Conservation (phyloP, 1,139 yeast genomes). For the Protomyces pachydermus region DNA sequence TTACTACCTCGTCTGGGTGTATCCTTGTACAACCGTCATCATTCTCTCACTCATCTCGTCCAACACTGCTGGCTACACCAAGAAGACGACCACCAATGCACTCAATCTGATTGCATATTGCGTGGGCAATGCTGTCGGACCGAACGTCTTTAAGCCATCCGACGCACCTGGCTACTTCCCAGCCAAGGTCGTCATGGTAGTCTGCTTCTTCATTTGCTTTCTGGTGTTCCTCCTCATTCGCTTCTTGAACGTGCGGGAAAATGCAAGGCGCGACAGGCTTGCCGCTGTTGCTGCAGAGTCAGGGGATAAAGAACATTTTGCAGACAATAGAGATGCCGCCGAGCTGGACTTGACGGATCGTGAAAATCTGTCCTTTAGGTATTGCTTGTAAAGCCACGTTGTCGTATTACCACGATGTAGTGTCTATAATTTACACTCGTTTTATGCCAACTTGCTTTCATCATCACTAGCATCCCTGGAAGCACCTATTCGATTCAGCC, state of each 20-base stretch:
- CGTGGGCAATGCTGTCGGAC: constrained; percentile 65
- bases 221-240: constrained; percentile 38
- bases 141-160: constrained; percentile 55
- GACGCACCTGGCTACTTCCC: constrained; percentile 53
- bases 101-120: constrained; percentile 58
- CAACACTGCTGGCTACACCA: constrained; percentile 68
- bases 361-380: constrained; percentile 59
- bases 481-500: not conserved
- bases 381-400: constrained; percentile 33
- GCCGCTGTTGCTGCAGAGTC: constrained; percentile 34
- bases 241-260: constrained; percentile 42
- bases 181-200: constrained; percentile 49
- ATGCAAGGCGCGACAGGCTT: constrained; percentile 46
- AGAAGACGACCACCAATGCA: constrained; percentile 58
- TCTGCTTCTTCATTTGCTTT: constrained; percentile 43
- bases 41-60: constrained; percentile 43
- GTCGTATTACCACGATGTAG: not conserved
- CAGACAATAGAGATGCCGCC: constrained; percentile 43
- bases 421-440: no score
- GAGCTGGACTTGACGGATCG: constrained; percentile 59
- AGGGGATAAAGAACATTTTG: constrained; percentile 31
- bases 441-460: not conserved
- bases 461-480: not conserved
- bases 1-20: constrained; percentile 35
- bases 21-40: constrained; percentile 46